Evolutionary conservation across 2,329 filamentous ascomycete species (phyloP).

Genomic region (Penicillium oxalicum): DNA sequence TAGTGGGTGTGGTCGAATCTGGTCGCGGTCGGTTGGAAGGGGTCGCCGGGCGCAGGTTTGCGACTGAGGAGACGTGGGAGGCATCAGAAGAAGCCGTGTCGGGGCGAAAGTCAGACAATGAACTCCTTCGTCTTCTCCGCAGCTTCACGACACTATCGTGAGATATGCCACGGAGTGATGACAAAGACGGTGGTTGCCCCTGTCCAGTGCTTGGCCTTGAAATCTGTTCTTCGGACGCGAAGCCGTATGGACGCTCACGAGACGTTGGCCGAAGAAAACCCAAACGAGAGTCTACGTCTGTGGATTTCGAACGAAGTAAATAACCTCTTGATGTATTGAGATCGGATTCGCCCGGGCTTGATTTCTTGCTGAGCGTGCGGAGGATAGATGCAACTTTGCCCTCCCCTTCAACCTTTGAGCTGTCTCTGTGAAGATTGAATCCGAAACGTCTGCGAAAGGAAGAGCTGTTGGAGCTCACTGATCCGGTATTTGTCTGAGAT

Average conservation of each 20-base stretch:
- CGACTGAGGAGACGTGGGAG: slow-evolving; percentile 29
- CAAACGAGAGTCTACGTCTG: slow-evolving; percentile 57
- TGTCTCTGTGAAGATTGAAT: slow-evolving; percentile 70
- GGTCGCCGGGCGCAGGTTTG: slow-evolving; percentile 35
- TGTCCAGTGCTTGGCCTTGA: slow-evolving; percentile 43
- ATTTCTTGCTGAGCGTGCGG: slow-evolving; percentile 80
- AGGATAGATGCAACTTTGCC: slow-evolving; percentile 72
- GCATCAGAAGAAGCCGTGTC: slow-evolving; percentile 57
- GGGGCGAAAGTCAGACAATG: slow-evolving; percentile 74
- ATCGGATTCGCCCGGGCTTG: slow-evolving; percentile 58
- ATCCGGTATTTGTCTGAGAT: slow-evolving; percentile 61
- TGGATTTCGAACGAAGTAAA: slow-evolving; percentile 67
- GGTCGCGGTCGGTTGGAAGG: slow-evolving; percentile 25
- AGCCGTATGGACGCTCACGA: slow-evolving; percentile 50
- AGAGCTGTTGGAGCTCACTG: slow-evolving; percentile 77
- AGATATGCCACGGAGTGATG: slow-evolving; percentile 49
- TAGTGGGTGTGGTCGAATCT: slow-evolving; percentile 27
- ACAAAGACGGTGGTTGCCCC: slow-evolving; percentile 42
- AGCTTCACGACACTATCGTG: slow-evolving; percentile 37
- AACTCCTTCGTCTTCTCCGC: slow-evolving; percentile 80
- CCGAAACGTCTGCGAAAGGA: slow-evolving; percentile 81
- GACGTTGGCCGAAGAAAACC: slow-evolving; percentile 49
- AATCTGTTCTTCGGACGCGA: slow-evolving; percentile 43
- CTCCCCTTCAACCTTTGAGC: slow-evolving; percentile 64
- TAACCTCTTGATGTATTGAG: slow-evolving; percentile 62